Evolutionary conservation across 768 basidiomycete genomes (phyloP).

Genomic region (Leccinum rimulosum): DNA sequence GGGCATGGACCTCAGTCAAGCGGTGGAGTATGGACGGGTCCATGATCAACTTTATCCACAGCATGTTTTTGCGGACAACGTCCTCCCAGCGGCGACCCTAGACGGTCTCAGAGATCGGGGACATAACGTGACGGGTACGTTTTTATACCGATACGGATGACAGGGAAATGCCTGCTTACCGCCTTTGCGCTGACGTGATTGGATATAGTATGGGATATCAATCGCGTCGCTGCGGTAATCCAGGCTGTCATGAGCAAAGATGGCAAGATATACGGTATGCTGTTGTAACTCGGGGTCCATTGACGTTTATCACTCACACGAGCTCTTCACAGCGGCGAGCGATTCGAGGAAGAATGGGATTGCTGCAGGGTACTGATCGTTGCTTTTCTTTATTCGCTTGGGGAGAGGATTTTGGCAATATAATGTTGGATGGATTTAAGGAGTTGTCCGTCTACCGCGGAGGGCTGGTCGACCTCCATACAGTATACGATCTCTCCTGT

Average conservation of each 20-base stretch:
- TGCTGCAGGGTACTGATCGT: slow-evolving; percentile 72
- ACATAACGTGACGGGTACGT: slow-evolving; percentile 68
- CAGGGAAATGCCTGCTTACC: background rate
- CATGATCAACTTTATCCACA: slow-evolving; percentile 85
- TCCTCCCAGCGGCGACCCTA: slow-evolving; percentile 56
- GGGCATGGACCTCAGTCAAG: slow-evolving; percentile 74
- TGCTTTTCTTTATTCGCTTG: background rate
- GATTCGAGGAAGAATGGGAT: slow-evolving; percentile 94
- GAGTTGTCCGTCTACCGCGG: background rate
- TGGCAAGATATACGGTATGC: slow-evolving; percentile 63
- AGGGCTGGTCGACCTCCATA: background rate
- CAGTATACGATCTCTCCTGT: background rate
- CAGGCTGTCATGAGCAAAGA: slow-evolving; percentile 57
- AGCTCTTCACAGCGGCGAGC: slow-evolving; percentile 59
- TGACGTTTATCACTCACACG: background rate
- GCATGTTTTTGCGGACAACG: slow-evolving; percentile 56
- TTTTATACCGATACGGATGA: background rate
- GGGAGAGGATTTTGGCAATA: background rate
- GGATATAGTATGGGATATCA: slow-evolving; percentile 56
- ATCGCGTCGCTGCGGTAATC: slow-evolving; percentile 72
- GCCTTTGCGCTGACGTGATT: background rate
- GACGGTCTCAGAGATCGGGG: slow-evolving; percentile 56
- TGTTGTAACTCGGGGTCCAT: background rate
- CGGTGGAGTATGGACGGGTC: slow-evolving; percentile 81
- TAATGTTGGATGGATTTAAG: background rate